Percentiles rank a stretch among this genome's conserved stretches.
phyloP scores from a whole-genome alignment of 2,329 filamentous ascomycete species.

The Ascochyta clinopodiicola region DNA sequence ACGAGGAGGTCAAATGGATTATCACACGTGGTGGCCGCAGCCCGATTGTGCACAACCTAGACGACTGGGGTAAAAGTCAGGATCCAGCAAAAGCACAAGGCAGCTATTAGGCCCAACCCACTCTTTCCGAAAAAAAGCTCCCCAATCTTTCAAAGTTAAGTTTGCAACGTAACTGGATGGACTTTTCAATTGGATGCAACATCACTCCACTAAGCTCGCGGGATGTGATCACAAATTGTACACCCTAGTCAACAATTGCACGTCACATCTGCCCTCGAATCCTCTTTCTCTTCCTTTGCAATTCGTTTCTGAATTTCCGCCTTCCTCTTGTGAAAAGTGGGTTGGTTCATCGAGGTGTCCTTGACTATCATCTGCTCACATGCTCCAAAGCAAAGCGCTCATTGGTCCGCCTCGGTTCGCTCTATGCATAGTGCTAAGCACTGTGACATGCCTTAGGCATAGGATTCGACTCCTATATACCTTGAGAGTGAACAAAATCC shows the following conservation, averaged over 20 bases:
- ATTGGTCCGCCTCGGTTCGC: constrained; percentile 14
- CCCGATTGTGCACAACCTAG: constrained; percentile 68
- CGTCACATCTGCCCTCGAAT: background rate
- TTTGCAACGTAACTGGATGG: background rate
- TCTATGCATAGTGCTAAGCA: constrained; percentile 1
- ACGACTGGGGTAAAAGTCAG: constrained; percentile 62
- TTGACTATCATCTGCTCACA: constrained; percentile 10
- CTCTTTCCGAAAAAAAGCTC: background rate
- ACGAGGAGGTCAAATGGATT: constrained; percentile 69
- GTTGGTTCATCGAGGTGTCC: background rate
- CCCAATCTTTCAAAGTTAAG: background rate
- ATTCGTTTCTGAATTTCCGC: background rate
- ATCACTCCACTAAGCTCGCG: background rate
- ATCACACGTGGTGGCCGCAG: constrained; percentile 67
- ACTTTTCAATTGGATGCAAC: background rate
- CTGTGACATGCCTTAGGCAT: background rate
- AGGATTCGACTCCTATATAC: background rate
- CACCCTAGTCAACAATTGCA: background rate
- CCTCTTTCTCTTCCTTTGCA: background rate
- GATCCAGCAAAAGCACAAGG: constrained; percentile 6
- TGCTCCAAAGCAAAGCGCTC: constrained; percentile 2
- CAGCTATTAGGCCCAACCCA: background rate
- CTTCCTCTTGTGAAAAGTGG: background rate
- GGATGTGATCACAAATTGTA: background rate
- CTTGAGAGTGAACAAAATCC: background rate